Evolutionary conservation across 129 eudicot species (phyloP), one percentile per base, ranked within the genome.

Genomic region (Deinandra increscens): DNA sequence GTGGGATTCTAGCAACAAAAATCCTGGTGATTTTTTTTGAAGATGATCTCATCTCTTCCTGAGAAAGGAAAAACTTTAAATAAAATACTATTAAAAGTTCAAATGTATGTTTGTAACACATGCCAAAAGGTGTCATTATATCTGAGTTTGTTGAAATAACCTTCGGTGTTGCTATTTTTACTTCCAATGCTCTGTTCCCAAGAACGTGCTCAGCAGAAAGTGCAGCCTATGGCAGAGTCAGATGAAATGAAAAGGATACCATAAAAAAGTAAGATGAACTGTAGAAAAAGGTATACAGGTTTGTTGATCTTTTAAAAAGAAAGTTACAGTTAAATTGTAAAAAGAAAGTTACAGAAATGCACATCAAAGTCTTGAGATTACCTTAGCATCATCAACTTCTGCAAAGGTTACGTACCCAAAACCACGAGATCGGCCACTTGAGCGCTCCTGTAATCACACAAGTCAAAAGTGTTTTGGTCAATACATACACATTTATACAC

Each of bases 331-430:
- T 42, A 29, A 20, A 63, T 19, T 12, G 3, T 12, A 49, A 4
- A 6, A 65, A 53, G n/a, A 18, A 41, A 9, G 51, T n/a, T 58
- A 45, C 58, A 39, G 23, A 26, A 55, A 26, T n/a, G 49, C 39
- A 36, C 29, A 50, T 51, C 38, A 37, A 56, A 66, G 29, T 12
- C 19, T 44, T 41, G 13, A 38, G 36, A 18, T 64, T 79, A 84
- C 99, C 97, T 94, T 90, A n/a, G 99, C 97, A 85, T 89, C 99
- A 73, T 94, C 99, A 56, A 74, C 84, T 41, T 81, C 74, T 14
- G 85, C 80, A 82, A 94, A 94, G 7, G 99, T 94, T n/a, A 87
- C 99, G 72, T 94, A 94, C 60, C 99, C 99, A 81, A 94, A 94
- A 60, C 99, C 99, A 76, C 99, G 99, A 66, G 99, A 94, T 44